Base-by-base conservation (phyloP, 768 basidiomycete genomes). In the Trametes cinnabarina region DNA sequence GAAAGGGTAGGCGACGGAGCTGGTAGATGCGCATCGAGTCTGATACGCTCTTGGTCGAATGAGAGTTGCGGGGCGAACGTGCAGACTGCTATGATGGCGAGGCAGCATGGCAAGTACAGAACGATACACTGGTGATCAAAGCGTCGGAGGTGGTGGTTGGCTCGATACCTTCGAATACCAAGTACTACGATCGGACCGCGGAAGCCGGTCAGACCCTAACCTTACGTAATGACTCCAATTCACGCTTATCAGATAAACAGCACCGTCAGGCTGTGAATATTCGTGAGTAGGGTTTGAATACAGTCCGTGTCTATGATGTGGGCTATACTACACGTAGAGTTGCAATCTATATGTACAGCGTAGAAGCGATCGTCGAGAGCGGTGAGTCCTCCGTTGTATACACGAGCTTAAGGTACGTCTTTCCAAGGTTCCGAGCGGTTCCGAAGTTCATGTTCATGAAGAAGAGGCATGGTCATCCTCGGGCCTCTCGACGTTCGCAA, bases 1-100 rank as follows among this genome's bases (percentile, higher is more conserved):
- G 51, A 81, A 90, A 0, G 84, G 82, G 49, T 73, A 77, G 0
- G 62, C 65, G 30, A 60, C 59, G 12, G 65, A 47, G 12, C 66
- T 62, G 4, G 67, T 63, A 10, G 69, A 67, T 1, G 68, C 66
- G 23, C 20, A 25, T 15, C 68, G 64, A 8, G 54, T 37, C 25
- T 64, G 64, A 19, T 19, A 34, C 12, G 19, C 26, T n/a, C 41
- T 20, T 52, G 51, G 37, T 12, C 34, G 49, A 17, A 26, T 12
- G 1, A 46, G 23, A 9, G 44, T 9, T 15, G 44, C 15, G 12
- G 19, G 44, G 25, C 22, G 44, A 4, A 46, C 2, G n/a, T 46
- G 44, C 44, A n/a, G n/a, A n/a, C n/a, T n/a, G n/a, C n/a, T n/a
- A 46, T 46, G 20, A 3, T 17, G 9, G 26, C 30, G n/a, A n/a